phyloP scores from a whole-genome alignment of 805 yeast species.

The Metschnikowia anglica region DNA sequence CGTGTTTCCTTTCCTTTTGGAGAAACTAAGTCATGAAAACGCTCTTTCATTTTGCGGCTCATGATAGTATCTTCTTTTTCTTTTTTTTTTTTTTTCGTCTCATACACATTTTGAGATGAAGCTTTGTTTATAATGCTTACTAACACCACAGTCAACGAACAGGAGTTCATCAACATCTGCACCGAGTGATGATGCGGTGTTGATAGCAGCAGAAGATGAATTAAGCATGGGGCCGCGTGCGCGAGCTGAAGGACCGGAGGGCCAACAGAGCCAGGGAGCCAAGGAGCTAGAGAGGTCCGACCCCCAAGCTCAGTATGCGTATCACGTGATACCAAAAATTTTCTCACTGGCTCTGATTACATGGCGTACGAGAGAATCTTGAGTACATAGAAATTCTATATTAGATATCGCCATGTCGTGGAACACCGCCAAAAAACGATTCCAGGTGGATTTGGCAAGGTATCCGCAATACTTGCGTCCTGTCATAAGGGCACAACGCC shows the following conservation, averaged over 20 bases:
- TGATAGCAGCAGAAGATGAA: no score
- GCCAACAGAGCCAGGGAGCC: not conserved
- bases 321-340: conserved; percentile 17
- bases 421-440: conserved; percentile 35
- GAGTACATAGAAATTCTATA: no score
- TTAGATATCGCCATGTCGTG: conserved; percentile 34
- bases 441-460: conserved; percentile 36
- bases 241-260: no score
- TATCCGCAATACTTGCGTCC: conserved; percentile 34
- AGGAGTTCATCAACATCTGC: conserved; percentile 87
- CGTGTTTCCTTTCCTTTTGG: no score
- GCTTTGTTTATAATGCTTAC: conserved; percentile 19
- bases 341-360: conserved; percentile 1
- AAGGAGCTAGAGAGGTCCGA: not conserved
- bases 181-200: conserved; percentile 47
- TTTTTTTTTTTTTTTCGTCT: no score
- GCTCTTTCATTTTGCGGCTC: no score
- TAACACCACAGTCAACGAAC: conserved; percentile 61
- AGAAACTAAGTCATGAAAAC: no score
- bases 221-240: no score
- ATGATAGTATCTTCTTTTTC: no score
- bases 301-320: not conserved
- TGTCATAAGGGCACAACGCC: conserved; percentile 22
- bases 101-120: no score
- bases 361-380: not conserved